phyloP scores from a whole-genome alignment of 2,329 filamentous ascomycete genomes.

The Laburnicola sp. region DNA sequence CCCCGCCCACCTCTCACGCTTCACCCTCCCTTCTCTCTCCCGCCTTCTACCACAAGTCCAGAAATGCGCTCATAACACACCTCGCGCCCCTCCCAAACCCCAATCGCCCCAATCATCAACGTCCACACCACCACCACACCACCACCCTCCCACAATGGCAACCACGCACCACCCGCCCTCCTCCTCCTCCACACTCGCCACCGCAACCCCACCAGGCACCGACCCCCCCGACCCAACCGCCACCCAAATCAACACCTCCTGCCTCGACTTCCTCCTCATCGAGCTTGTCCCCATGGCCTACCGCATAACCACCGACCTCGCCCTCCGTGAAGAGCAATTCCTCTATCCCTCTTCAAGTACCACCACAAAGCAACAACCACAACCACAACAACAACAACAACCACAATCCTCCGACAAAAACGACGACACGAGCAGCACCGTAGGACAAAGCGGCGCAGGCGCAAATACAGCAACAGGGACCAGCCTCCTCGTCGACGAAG shows the following conservation, averaged over 20 bases:
- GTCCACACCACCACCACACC: too few relatives aligned
- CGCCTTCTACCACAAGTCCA: too few relatives aligned
- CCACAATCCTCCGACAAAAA: too few relatives aligned
- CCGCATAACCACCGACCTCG: slow-evolving; percentile 76
- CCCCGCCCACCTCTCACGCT: too few relatives aligned
- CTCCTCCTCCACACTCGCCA: too few relatives aligned
- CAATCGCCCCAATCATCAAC: too few relatives aligned
- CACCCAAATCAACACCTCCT: slow-evolving; percentile 78
- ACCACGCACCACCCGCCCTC: neutral
- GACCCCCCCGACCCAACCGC: slow-evolving; percentile 69
- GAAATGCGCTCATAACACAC: too few relatives aligned
- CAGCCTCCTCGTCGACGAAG: slow-evolving; percentile 71
- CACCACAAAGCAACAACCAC: too few relatives aligned
- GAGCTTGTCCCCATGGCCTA: slow-evolving; percentile 95
- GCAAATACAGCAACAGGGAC: slow-evolving; percentile 23
- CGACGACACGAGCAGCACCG: slow-evolving; percentile 33
- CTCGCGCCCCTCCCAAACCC: too few relatives aligned
- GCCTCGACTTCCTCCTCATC: slow-evolving; percentile 92
- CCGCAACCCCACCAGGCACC: too few relatives aligned
- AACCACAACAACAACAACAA: too few relatives aligned
- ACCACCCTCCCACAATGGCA: neutral
- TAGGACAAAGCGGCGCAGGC: slow-evolving; percentile 22
- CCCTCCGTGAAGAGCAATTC: slow-evolving; percentile 53
- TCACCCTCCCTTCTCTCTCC: too few relatives aligned
- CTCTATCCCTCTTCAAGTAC: slow-evolving; percentile 18